phyloP scores from a whole-genome alignment of 2,329 filamentous ascomycete genomes.

The Dactylellina cionopaga region DNA sequence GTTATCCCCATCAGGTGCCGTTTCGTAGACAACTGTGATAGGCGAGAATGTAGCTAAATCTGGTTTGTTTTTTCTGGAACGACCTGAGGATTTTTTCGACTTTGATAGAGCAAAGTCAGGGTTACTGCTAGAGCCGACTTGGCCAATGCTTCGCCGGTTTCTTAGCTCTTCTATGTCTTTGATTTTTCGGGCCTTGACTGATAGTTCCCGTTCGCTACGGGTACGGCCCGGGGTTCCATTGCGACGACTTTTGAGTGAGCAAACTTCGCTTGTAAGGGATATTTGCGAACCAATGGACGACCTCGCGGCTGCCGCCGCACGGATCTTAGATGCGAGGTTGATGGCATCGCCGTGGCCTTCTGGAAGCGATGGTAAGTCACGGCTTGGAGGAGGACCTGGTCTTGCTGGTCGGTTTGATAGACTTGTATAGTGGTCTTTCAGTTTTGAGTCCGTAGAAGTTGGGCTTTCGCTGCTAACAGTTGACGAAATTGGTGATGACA shows the following conservation, averaged over 20 bases:
- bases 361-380: conserved; percentile 55
- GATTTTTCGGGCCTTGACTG: conserved; percentile 41
- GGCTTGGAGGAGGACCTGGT: conserved; percentile 56
- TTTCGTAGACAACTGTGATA: conserved; percentile 40
- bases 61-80: conserved; percentile 11
- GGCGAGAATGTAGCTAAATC: conserved; percentile 15
- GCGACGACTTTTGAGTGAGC: conserved; percentile 37
- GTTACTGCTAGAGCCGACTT: not conserved
- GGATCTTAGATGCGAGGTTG: conserved; percentile 49
- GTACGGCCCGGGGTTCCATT: conserved; percentile 12
- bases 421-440: conserved; percentile 12
- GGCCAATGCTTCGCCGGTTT: conserved; percentile 12
- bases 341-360: conserved; percentile 53
- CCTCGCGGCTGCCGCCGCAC: conserved; percentile 37
- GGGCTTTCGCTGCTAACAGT: not conserved
- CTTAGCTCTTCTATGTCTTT: conserved; percentile 43
- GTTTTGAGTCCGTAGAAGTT: not conserved
- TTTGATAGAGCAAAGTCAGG: not conserved
- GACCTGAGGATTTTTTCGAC: conserved; percentile 9
- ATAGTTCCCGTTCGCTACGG: conserved; percentile 41
- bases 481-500: conserved; percentile 2
- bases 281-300: conserved; percentile 44
- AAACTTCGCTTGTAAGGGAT: conserved; percentile 29
- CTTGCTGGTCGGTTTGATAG: conserved; percentile 41
- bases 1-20: conserved; percentile 15